Conservation (phyloP, 2,329 filamentous ascomycete species). For the Capronia epimyces region DNA sequence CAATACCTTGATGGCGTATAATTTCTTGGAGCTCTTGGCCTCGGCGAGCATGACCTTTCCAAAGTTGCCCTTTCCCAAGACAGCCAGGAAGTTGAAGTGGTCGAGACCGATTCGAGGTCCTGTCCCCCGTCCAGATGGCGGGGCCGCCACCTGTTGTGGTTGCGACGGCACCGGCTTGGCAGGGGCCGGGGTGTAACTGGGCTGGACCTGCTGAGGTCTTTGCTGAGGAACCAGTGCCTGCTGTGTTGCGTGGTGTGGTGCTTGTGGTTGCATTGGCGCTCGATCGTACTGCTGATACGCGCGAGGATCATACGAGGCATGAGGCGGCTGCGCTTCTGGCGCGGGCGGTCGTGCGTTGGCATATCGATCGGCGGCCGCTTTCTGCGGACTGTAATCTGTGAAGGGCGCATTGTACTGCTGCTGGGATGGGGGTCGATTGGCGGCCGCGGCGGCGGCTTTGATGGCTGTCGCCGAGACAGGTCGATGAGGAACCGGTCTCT, state of each 20-base stretch:
- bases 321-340: constrained; percentile 37
- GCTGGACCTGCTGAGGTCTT: constrained; percentile 29
- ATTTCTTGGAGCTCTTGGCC: constrained; percentile 82
- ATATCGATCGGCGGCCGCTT: constrained; percentile 31
- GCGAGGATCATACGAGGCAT: constrained; percentile 43
- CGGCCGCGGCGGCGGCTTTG: constrained; percentile 43
- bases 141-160: constrained; percentile 28
- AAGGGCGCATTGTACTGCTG: constrained; percentile 44
- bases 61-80: constrained; percentile 97
- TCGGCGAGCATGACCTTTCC: constrained; percentile 99
- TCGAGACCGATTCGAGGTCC: constrained; percentile 76
- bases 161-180: constrained; percentile 33
- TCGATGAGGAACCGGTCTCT: constrained; percentile 29
- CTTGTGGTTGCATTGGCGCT: constrained; percentile 28
- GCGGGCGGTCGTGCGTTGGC: constrained; percentile 34
- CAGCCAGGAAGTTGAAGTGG: constrained; percentile 98
- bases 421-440: constrained; percentile 40
- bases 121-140: constrained; percentile 35
- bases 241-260: constrained; percentile 31
- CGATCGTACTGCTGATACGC: constrained; percentile 37
- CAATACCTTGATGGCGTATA: constrained; percentile 97
- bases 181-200: constrained; percentile 42
- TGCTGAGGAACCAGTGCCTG: constrained; percentile 27
- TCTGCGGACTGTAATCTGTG: constrained; percentile 38
- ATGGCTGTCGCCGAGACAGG: constrained; percentile 48